A percentile compares a stretch with the other conserved stretches of the same genome.
These are phyloP conservation scores for Saprolegnia parasitica DNA, from an alignment of 352 stramenopile species.

Conservation along the genomic window DNA sequence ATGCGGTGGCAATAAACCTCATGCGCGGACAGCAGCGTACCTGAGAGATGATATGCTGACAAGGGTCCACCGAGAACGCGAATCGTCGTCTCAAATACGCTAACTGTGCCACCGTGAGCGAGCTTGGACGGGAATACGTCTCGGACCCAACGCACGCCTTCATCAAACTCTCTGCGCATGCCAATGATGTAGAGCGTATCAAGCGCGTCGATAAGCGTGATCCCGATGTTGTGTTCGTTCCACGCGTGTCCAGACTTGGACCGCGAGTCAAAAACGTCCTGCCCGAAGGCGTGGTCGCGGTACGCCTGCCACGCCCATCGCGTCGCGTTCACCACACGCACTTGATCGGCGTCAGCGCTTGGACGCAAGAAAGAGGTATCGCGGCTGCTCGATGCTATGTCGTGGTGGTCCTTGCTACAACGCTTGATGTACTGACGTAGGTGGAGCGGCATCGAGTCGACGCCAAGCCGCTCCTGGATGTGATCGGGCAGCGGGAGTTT, in stretches of 20 bases:
- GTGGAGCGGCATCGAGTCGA: conserved; percentile 4
- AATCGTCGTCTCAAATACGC: conserved; percentile 26
- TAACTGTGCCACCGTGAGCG: background rate
- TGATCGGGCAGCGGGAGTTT: conserved; percentile 3
- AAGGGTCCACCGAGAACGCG: conserved; percentile 21
- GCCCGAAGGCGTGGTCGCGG: conserved; percentile 58
- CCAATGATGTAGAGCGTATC: conserved; percentile 27
- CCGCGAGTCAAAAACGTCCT: conserved; percentile 34
- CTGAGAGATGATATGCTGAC: conserved; percentile 30
- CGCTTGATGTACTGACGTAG: conserved; percentile 8
- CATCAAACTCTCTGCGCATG: conserved; percentile 24
- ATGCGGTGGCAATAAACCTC: background rate
- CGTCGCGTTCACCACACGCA: conserved; percentile 48
- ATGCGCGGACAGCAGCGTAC: background rate
- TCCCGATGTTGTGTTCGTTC: conserved; percentile 9
- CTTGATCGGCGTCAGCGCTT: background rate
- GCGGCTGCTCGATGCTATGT: background rate
- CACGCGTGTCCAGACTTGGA: background rate
- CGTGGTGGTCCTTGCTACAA: conserved; percentile 4
- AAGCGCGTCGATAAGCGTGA: conserved; percentile 22
- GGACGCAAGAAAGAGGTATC: background rate
- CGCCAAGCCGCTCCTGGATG: background rate
- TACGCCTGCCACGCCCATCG: conserved; percentile 77
- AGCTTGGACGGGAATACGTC: background rate
- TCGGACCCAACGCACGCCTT: conserved; percentile 19